Evolutionary conservation across 2,329 filamentous ascomycete species (phyloP).

Genomic region (Verticillium klebahnii): DNA sequence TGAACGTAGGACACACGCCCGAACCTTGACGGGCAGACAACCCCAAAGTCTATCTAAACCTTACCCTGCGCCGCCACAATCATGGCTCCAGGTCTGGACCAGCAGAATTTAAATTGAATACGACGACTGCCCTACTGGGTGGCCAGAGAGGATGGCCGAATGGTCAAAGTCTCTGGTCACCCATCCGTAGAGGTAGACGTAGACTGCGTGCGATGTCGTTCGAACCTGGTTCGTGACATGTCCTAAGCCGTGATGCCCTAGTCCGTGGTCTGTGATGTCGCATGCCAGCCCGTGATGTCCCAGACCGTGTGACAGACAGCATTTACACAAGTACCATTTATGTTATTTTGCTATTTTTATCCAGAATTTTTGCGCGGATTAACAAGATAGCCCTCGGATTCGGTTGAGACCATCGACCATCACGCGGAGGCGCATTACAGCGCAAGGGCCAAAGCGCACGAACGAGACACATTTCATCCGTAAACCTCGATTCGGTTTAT

Average conservation of each 20-base stretch:
- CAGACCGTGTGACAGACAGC: not conserved
- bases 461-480: not conserved
- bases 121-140: not conserved
- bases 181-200: not conserved
- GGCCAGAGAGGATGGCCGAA: not conserved
- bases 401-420: too few relatives aligned
- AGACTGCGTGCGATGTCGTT: not conserved
- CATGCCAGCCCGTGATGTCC: not conserved
- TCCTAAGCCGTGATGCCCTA: not conserved
- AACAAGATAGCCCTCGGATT: too few relatives aligned
- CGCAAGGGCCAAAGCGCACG: too few relatives aligned
- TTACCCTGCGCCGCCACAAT: not conserved
- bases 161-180: not conserved
- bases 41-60: not conserved
- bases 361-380: too few relatives aligned
- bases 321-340: not conserved
- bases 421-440: not conserved
- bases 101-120: not conserved
- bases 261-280: too few relatives aligned
- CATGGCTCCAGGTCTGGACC: fast-evolving
- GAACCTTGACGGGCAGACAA: not conserved
- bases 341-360: not conserved
- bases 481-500: not conserved
- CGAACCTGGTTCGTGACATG: not conserved
- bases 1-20: too few relatives aligned